Percentiles rank a stretch among this genome's conserved stretches.
Conservation (phyloP, 2,329 filamentous ascomycete species). For the Elsinoe australis region DNA sequence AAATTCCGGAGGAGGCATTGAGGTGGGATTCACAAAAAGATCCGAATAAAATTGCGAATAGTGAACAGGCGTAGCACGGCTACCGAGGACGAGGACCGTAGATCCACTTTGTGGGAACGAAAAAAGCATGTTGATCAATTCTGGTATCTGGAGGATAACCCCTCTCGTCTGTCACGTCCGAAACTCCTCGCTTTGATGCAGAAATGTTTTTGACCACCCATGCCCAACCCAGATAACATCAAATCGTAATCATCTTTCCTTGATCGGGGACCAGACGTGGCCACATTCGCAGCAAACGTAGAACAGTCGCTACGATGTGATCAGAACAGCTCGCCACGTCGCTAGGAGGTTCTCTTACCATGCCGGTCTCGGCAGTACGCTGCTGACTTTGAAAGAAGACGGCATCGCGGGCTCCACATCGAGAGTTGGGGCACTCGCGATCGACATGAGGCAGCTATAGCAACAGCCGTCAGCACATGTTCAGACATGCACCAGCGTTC, state of each 20-base stretch:
- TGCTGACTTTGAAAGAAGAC: constrained; percentile 99
- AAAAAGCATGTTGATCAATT: no score
- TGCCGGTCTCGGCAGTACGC: constrained; percentile 91
- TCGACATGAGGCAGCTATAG: constrained; percentile 79
- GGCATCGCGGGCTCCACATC: constrained; percentile 76
- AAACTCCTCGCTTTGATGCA: constrained; percentile 12
- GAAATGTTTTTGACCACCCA: constrained; percentile 1
- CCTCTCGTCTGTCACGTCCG: no score
- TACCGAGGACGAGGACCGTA: no score
- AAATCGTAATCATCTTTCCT: constrained; percentile 13
- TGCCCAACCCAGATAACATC: neutral
- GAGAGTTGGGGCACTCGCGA: constrained; percentile 63
- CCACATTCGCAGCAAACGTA: constrained; percentile 78
- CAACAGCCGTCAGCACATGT: constrained; percentile 29
- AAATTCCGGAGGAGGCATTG: no score
- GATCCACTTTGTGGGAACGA: no score
- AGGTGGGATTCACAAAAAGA: no score
- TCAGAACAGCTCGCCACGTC: neutral
- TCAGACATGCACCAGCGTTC: constrained; percentile 7
- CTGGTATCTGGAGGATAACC: no score
- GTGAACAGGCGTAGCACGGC: no score
- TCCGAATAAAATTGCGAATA: no score
- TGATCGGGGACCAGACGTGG: constrained; percentile 18
- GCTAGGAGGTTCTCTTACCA: constrained; percentile 56
- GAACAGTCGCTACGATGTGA: constrained; percentile 39